Conservation (phyloP, 345 rosid species). For the Populus tremula region DNA sequence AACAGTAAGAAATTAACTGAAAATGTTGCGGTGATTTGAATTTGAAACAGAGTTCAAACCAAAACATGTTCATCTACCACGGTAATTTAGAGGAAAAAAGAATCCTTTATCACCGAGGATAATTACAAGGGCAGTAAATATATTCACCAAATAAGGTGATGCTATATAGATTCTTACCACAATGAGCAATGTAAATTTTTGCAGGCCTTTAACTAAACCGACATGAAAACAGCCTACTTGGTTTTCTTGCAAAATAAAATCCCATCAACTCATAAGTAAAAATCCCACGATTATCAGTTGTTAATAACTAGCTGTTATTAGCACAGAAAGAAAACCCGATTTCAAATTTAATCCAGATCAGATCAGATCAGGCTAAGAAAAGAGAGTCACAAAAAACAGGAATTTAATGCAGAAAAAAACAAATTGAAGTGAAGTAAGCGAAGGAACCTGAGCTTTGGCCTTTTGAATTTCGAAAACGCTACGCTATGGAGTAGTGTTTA, state of each 20-base stretch:
- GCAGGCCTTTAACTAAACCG: neutral
- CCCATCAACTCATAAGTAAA: neutral
- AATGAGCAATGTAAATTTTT: neutral
- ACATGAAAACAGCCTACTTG: neutral
- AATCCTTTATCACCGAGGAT: neutral
- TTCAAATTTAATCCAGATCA: neutral
- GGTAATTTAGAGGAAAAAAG: neutral
- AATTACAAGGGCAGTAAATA: no score
- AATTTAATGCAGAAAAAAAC: no score
- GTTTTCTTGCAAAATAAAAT: neutral
- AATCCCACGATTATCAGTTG: neutral
- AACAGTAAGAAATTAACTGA: neutral
- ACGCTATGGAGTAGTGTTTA: neutral
- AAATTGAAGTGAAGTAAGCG: neutral
- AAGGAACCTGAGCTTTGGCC: neutral
- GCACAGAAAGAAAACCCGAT: neutral
- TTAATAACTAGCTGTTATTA: no score
- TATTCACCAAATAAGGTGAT: neutral
- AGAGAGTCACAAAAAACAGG: neutral
- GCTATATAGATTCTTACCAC: neutral
- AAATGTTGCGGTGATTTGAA: neutral
- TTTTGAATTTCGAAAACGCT: neutral
- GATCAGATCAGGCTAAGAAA: neutral
- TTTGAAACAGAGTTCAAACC: neutral
- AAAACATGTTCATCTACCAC: neutral